Conservation (phyloP, 2,329 filamentous ascomycete species). For the Verticillium longisporum region DNA sequence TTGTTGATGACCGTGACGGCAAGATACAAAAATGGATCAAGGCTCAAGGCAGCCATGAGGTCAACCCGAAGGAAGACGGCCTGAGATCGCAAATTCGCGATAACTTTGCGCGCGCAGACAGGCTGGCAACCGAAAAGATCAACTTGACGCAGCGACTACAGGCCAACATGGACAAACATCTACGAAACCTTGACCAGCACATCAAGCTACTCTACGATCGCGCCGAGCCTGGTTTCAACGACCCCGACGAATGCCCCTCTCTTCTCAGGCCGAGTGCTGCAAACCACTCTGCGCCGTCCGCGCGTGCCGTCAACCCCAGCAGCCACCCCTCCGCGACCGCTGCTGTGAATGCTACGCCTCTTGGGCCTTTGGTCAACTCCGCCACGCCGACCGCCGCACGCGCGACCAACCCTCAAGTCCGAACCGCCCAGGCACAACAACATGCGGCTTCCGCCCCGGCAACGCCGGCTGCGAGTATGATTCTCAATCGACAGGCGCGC, state of each 20-base stretch:
- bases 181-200: conserved; percentile 54
- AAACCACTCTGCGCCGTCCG: conserved; percentile 35
- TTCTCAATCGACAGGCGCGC: conserved; percentile 48
- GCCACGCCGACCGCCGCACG: conserved; percentile 35
- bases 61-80: conserved; percentile 68
- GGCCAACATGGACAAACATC: conserved; percentile 54
- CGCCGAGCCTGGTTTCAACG: conserved; percentile 53
- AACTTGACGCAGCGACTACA: conserved; percentile 59
- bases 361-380: conserved; percentile 29
- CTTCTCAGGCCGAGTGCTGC: conserved; percentile 51
- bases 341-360: conserved; percentile 21
- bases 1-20: conserved; percentile 65
- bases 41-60: conserved; percentile 63
- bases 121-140: conserved; percentile 70
- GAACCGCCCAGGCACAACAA: conserved; percentile 42
- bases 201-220: conserved; percentile 57
- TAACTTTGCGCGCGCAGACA: conserved; percentile 61
- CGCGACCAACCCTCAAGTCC: conserved; percentile 37
- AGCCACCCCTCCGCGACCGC: conserved; percentile 23
- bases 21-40: conserved; percentile 80
- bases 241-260: conserved; percentile 58
- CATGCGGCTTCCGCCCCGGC: conserved; percentile 51
- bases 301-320: conserved; percentile 35
- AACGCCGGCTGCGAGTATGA: conserved; percentile 54
- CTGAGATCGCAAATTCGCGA: conserved; percentile 60